Base-by-base conservation (phyloP, 345 rosid genomes). In the Pelargonium nanum region DNA sequence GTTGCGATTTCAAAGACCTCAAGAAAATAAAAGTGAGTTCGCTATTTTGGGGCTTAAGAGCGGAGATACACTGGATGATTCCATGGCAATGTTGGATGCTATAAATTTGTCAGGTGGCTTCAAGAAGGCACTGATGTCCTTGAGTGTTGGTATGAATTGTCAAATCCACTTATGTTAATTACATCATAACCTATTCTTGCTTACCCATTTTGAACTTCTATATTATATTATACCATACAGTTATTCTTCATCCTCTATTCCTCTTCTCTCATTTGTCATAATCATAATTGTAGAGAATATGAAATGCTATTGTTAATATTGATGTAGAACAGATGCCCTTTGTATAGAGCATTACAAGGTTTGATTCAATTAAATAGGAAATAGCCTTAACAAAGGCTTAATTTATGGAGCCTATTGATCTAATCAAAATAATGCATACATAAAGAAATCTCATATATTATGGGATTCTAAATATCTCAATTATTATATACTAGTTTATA, bases 51-150 rank as follows among this genome's bases (percentile, higher is more conserved):
- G 76, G 58, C 75, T 91, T 65, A 83, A 86, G 77, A 80, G 78
- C 45, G 94, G 96, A 60, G 91, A 82, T 68, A 77, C 79, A 32
- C 61, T 88, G 74, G 98, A 91, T 83, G 96, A 91, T 71, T 85
- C 94, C 68, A 77, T 79, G 67, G 91, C 89, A 51, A 72, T 80
- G 45, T 80, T 86, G 77, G 91, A 84, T 77, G 94, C 98, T 58
- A 70, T 84, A 64, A 77, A 59, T 74, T 73, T 78, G 66, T 78
- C 87, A 58, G 98, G 96, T 68, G 89, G 81, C 64, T 30, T 70
- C 68, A 91, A 85, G 77, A 86, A 83, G 79, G 88, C 89, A 44
- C 63, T 91, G 70, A 77, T 79, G 70, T 91, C 96, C 19, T 75
- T 91, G 65, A 85, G 80, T 71, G 81, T 84, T 61, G 98, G 98